Percentiles rank a stretch among this genome's conserved stretches.
Conservation (phyloP, 768 basidiomycete species). For the Krasilnikovozyma curviuscula region DNA sequence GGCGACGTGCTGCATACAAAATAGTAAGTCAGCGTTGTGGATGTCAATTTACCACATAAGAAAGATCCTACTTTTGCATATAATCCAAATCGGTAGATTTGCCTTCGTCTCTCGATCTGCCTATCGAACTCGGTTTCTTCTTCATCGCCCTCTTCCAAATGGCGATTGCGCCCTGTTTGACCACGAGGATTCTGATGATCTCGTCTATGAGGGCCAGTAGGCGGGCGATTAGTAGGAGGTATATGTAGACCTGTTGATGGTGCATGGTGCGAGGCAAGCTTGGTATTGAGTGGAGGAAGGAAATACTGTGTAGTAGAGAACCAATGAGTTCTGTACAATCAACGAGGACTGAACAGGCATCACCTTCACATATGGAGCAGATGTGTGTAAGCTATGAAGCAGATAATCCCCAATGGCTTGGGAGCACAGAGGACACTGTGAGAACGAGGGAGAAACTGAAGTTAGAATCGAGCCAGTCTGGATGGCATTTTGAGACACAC, state of each 20-base stretch:
- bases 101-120: constrained; percentile 50
- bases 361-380: constrained; percentile 8
- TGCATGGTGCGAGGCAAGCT: constrained; percentile 25
- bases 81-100: constrained; percentile 59
- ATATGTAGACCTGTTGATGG: constrained; percentile 13
- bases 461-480: background rate
- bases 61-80: constrained; percentile 59
- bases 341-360: constrained; percentile 42
- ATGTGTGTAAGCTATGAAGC: constrained; percentile 37
- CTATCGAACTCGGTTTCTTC: constrained; percentile 53
- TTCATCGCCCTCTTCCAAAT: constrained; percentile 28
- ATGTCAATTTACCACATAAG: background rate
- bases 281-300: constrained; percentile 5
- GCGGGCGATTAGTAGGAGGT: constrained; percentile 5
- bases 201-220: background rate
- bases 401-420: constrained; percentile 37
- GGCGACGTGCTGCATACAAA: constrained; percentile 53
- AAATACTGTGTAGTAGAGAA: constrained; percentile 35
- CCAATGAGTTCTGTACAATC: constrained; percentile 54
- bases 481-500: background rate
- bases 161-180: constrained; percentile 30
- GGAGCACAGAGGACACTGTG: constrained; percentile 18
- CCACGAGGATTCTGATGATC: constrained; percentile 26
- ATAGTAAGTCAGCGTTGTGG: constrained; percentile 4
- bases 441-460: background rate